Evolutionary conservation across 2,329 filamentous ascomycete genomes (phyloP).

Genomic region (Capronia epimyces): DNA sequence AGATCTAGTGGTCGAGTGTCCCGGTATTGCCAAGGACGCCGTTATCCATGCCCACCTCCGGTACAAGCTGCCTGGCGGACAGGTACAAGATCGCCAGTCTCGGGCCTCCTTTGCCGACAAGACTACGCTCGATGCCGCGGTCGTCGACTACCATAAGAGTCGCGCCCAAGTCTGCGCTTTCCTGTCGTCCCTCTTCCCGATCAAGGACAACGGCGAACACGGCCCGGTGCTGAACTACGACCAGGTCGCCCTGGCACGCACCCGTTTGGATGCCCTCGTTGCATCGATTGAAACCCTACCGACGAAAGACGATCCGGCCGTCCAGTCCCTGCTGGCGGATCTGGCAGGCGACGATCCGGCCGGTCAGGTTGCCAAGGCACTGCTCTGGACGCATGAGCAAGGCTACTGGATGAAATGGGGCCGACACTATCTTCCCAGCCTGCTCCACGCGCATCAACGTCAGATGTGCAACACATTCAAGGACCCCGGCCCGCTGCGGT

Average conservation of each 20-base stretch:
- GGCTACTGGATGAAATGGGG: constrained; percentile 51
- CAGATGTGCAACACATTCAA: constrained; percentile 61
- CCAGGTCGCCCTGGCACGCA: constrained; percentile 3
- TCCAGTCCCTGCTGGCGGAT: constrained; percentile 44
- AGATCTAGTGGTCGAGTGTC: constrained; percentile 46
- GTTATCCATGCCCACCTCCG: constrained; percentile 30
- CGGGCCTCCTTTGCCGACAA: constrained; percentile 3
- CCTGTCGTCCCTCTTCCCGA: constrained; percentile 43
- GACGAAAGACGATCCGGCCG: constrained; percentile 1
- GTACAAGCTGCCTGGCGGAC: constrained; percentile 24
- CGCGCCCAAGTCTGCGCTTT: constrained; percentile 49
- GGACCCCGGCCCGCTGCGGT: constrained; percentile 54
- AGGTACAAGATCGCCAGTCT: not conserved
- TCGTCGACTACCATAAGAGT: constrained; percentile 49
- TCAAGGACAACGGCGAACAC: constrained; percentile 39
- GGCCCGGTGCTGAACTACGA: constrained; percentile 3
- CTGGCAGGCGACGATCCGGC: constrained; percentile 41
- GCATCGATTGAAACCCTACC: constrained; percentile 6
- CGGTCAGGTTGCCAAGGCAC: constrained; percentile 22
- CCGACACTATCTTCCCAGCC: constrained; percentile 52
- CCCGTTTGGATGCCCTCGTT: constrained; percentile 3
- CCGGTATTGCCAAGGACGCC: constrained; percentile 17
- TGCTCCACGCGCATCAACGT: constrained; percentile 52
- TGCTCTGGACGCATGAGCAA: constrained; percentile 3
- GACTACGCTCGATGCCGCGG: constrained; percentile 6